Evolutionary conservation across 495 filamentous ascomycete species (phyloP), one percentile per base, ranked within the genome.

Genomic region (Acidomyces sp.): DNA sequence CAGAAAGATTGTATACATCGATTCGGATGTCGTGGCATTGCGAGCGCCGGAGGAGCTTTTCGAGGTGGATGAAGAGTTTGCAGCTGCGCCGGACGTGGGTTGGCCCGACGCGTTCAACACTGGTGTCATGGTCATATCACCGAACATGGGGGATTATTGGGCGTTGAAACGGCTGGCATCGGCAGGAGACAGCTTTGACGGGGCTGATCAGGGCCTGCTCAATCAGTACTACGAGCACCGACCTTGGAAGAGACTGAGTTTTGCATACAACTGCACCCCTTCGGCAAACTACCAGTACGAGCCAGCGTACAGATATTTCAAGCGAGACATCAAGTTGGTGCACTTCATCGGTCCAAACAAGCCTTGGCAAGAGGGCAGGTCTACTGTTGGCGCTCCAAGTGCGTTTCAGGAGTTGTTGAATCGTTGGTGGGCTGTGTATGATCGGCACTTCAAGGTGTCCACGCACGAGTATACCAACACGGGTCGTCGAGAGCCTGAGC

Each of bases 101-200:
- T 99, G 92, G 92, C 90, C 90, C 22, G 90, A 99, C 64, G 73
- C 85, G 46, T 99, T 99, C 71, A 99, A 99, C 64, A 87, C 83
- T 32, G 90, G 90, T 43, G 69, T 99, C 36, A 90, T 99, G 82
- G 83, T 81, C 30, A 60, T 96, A 31, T 79, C 72, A 19, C 90
- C 90, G 13, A 83, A 93, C 58, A 63, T 84, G 69, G 78, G 78
- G 38, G 86, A 92, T 43, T 94, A 90, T 59, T 78, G 80, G 55
- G 80, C 85, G 18, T 68, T 99, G 52, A 67, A 74, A 44, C 80
- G 81, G 35, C 71, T 95, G 59, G 87, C 92, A 20, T 71, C 85
- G 46, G 64, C 78, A 24, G 86, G 85, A 35, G 81, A 84, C 56
- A 93, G 85, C 51, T 99, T 99, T 52, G 90, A 99, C 62, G 92